Evolutionary conservation across 148 eudicot species (phyloP), one percentile per base, ranked within the genome.

Genomic region (Chenopodium formosanum): DNA sequence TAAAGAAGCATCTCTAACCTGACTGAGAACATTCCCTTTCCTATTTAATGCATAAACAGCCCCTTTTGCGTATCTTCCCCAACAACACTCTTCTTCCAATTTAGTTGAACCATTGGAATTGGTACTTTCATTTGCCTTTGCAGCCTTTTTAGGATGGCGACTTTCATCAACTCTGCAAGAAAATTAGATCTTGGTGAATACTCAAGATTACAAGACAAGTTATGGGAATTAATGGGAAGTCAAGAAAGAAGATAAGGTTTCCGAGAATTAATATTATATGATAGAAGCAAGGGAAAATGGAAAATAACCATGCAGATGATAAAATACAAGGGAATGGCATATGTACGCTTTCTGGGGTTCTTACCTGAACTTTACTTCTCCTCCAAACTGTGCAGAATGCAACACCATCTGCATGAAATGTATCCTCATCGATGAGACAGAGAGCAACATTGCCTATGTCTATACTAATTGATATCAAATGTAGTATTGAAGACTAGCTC

Each of bases 31-130:
- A 84, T 91, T 88, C 78, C 94, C 94, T 85, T 77, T 89, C 71
- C 89, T 83, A 81, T 90, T 94, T 79, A 97, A 88, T 29, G 98
- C 98, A 89, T 97, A 97, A 56, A 91, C 52, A 81, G 98, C 99
- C 83, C 95, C 99, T 86, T 89, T 86, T 52, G 99, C 97, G 84
- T 96, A 96, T 85, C 86, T 89, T 68, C 98, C 99, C 99, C 99
- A 97, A 68, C 82, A 80, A 83, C 90, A 85, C 79, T 96, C 95
- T 80, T 91, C 92, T 32, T 79, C 65, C 70, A 74, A 27, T 80
- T 82, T 86, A 37, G 86, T 46, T 58, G 90, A 75, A 68, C 86
- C 87, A 78, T 83, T 88, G 63, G 58, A 78, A 47, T 80, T 80
- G n/a, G 68, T 46, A 11, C 17, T 75, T 62, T 80, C 92, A 77